Percentiles rank a stretch among this genome's conserved stretches.
These are phyloP conservation scores for Leucoagaricus sp. DNA, from an alignment of 1,284 basidiomycete species.

Conservation along the genomic window DNA sequence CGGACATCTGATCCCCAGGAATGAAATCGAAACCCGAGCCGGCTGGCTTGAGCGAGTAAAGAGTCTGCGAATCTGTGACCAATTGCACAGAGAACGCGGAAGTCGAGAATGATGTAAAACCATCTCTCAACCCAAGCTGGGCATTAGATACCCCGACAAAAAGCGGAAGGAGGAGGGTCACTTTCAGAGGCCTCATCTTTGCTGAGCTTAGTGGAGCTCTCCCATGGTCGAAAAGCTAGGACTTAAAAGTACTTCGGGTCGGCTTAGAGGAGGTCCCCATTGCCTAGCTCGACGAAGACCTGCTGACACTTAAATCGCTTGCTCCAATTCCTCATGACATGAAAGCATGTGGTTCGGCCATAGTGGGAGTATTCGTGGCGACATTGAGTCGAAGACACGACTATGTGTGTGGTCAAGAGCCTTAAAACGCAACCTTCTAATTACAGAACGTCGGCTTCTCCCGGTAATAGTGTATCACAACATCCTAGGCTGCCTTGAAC, in stretches of 20 bases:
- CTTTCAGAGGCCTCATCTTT: conserved; percentile 4
- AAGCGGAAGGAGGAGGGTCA: neutral
- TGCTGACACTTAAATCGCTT: conserved; percentile 4
- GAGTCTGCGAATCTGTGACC: conserved; percentile 59
- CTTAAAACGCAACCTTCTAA: neutral
- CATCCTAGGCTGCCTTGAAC: neutral
- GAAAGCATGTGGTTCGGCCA: conserved; percentile 1
- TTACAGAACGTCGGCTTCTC: neutral
- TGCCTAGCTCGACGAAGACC: neutral
- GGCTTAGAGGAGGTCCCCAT: neutral
- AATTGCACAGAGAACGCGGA: conserved; percentile 46
- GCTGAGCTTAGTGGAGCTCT: neutral
- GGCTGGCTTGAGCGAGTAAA: conserved; percentile 52
- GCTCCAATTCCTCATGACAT: conserved; percentile 12
- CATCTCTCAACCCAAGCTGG: conserved; percentile 39
- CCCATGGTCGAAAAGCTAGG: neutral
- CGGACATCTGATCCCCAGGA: conserved; percentile 52
- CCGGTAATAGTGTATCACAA: neutral
- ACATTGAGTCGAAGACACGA: neutral
- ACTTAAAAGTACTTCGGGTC: neutral
- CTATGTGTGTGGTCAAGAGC: neutral
- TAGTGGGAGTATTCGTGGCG: neutral
- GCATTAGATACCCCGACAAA: conserved; percentile 14
- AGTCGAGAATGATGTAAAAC: conserved; percentile 48
- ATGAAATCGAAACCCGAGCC: conserved; percentile 50